Conservation (phyloP, 257 asterid species). For the Solanum corneliomulleri region DNA sequence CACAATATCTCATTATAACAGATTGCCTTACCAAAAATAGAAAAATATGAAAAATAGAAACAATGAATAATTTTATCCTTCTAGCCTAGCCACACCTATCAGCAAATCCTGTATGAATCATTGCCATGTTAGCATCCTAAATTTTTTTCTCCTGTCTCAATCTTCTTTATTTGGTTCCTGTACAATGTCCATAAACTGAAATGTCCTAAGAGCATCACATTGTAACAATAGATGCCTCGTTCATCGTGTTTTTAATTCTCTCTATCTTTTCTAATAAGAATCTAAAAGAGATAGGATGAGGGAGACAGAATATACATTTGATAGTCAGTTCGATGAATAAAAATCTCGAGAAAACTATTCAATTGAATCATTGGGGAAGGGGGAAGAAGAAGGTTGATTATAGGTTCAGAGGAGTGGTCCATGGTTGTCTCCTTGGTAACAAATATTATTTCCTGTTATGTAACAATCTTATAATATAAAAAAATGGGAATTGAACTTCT, state of each 20-base stretch:
- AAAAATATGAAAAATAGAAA: background rate
- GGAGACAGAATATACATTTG: background rate
- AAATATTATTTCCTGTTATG: background rate
- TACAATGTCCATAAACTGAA: background rate
- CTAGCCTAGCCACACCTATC: background rate
- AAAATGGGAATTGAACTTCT: background rate
- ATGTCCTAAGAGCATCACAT: background rate
- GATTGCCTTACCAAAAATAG: background rate
- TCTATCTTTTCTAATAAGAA: too few relatives aligned
- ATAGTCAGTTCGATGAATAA: background rate
- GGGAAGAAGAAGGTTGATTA: background rate
- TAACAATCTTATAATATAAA: background rate
- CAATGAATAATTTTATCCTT: slow-evolving; percentile 5
- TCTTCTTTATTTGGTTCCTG: background rate
- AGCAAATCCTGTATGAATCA: background rate
- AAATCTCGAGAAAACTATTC: background rate
- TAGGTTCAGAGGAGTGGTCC: slow-evolving; percentile 3
- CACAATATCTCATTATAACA: background rate
- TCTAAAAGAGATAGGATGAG: background rate
- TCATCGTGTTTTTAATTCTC: background rate
- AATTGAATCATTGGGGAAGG: background rate
- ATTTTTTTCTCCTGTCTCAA: background rate
- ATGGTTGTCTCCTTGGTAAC: background rate
- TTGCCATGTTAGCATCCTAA: background rate
- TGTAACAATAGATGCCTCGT: background rate